Conservation (phyloP, 441 rosid genomes). For the Gossypium davidsonii region DNA sequence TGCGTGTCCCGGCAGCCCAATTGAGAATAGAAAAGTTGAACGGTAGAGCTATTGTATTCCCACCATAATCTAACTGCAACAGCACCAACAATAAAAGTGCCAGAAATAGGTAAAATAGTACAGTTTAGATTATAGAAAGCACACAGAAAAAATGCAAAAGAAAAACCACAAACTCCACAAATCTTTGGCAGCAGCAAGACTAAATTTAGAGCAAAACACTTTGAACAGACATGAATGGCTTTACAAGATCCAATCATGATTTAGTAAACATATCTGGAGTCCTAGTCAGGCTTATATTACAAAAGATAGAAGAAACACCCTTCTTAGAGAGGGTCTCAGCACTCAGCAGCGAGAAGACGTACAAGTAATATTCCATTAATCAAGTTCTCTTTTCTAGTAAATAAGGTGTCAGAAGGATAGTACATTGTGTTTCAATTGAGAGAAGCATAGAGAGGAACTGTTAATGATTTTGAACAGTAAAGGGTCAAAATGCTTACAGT, state of each 20-base stretch:
- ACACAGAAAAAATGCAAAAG: not conserved
- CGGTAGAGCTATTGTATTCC: conserved; percentile 63
- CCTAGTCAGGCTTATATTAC: not conserved
- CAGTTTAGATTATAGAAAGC: not conserved
- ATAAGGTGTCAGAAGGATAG: not conserved
- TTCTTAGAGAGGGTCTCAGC: not conserved
- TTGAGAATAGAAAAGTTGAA: conserved; percentile 58
- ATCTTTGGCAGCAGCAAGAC: not conserved
- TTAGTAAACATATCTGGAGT: not conserved
- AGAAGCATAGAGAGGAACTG: not conserved
- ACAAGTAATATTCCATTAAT: not conserved
- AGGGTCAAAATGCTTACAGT: not conserved
- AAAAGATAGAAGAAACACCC: not conserved
- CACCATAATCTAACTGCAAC: conserved; percentile 54
- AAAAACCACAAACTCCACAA: not conserved
- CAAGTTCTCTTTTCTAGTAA: not conserved
- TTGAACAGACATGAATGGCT: not conserved
- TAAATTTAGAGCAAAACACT: not conserved
- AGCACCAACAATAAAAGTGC: not conserved
- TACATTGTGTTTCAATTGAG: not conserved
- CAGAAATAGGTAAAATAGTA: not conserved
- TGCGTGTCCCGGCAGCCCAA: conserved; percentile 67
- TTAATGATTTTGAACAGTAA: not conserved
- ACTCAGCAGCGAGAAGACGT: not conserved
- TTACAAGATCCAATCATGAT: not conserved